Conservation (phyloP, 768 basidiomycete genomes). For the Suillus variegatus region DNA sequence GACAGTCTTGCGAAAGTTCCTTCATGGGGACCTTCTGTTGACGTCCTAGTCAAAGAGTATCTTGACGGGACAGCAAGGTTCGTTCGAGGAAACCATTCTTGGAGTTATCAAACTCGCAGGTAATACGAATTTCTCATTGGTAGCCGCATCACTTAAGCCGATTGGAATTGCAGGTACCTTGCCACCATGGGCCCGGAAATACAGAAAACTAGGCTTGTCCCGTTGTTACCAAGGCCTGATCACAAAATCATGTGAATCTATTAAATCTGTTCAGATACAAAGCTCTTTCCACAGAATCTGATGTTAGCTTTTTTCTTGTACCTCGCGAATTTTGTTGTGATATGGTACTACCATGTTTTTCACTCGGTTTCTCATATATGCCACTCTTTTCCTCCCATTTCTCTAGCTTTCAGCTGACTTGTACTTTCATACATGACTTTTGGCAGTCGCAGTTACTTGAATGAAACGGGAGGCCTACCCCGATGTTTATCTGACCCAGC, state of each 20-base stretch:
- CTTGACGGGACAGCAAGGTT: constrained; percentile 25
- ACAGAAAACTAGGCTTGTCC: constrained; percentile 19
- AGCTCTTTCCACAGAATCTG: background rate
- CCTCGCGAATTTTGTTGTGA: background rate
- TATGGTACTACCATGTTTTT: no score
- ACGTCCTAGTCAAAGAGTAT: constrained; percentile 25
- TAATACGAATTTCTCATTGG: background rate
- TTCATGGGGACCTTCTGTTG: constrained; percentile 28
- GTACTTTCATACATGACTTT: no score
- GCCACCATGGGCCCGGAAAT: constrained; percentile 25
- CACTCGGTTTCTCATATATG: no score
- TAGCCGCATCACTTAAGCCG: background rate
- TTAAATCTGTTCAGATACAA: no score
- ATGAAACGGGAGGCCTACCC: no score
- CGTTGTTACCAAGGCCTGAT: constrained; percentile 4
- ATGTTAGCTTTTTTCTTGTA: no score
- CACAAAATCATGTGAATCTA: background rate
- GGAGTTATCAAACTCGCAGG: constrained; percentile 30
- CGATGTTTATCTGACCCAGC: no score
- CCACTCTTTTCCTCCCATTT: no score
- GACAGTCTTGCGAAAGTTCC: constrained; percentile 24
- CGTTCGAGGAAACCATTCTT: constrained; percentile 25
- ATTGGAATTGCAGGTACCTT: constrained; percentile 26
- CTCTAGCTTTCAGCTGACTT: no score
- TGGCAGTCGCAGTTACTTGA: no score